These are phyloP conservation scores for Alternaria ethzedia DNA, from an alignment of 2,329 filamentous ascomycete species.

Conservation along the genomic window DNA sequence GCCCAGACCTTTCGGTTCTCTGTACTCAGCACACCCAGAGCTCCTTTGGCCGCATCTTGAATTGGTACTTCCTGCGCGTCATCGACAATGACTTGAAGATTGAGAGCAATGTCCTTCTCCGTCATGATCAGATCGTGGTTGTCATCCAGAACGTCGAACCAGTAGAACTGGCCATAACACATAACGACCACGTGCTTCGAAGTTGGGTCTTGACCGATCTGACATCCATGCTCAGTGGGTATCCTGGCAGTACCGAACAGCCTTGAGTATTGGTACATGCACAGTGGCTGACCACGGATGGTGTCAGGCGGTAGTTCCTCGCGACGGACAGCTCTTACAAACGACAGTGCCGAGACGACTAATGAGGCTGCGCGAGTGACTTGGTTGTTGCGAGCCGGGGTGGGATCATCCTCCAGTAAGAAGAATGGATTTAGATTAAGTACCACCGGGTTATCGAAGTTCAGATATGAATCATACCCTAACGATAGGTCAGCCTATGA, in stretches of 20 bases:
- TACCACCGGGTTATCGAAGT: slow-evolving; percentile 97
- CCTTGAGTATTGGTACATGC: slow-evolving; percentile 98
- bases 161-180: slow-evolving; percentile 96
- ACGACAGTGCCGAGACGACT: slow-evolving; percentile 86
- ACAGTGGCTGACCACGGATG: slow-evolving; percentile 80
- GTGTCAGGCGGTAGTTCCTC: slow-evolving; percentile 93
- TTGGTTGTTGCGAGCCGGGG: slow-evolving; percentile 93
- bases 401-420: slow-evolving; percentile 94
- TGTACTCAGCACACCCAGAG: slow-evolving; percentile 89
- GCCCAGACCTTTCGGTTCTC: slow-evolving; percentile 98
- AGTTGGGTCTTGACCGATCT: slow-evolving; percentile 93
- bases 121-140: slow-evolving; percentile 97
- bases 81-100: slow-evolving; percentile 88
- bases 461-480: slow-evolving; percentile 99
- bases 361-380: slow-evolving; percentile 92
- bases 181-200: slow-evolving; percentile 93
- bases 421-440: slow-evolving; percentile 98
- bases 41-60: slow-evolving; percentile 93
- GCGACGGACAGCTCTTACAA: slow-evolving; percentile 88
- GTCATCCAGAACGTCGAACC: slow-evolving; percentile 96
- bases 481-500: slow-evolving; percentile 27
- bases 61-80: slow-evolving; percentile 90
- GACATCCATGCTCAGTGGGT: slow-evolving; percentile 91
- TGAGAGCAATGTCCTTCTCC: slow-evolving; percentile 89
- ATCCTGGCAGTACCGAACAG: slow-evolving; percentile 94